phyloP scores from a whole-genome alignment of 495 filamentous ascomycete genomes.

The Parathielavia appendiculata region DNA sequence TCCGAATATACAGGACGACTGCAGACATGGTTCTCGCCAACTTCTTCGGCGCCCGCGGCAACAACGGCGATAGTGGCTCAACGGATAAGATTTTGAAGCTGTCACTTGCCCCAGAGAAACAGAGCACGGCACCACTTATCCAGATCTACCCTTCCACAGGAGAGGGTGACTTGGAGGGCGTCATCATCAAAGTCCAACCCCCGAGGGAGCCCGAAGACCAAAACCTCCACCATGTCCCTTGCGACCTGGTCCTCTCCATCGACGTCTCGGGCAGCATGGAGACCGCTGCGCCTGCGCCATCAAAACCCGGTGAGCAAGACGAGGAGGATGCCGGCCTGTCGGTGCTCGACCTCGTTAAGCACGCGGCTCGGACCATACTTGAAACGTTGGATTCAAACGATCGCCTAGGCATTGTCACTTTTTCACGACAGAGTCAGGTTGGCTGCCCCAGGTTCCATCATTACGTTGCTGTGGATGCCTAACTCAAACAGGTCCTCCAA shows the following conservation, averaged over 20 bases:
- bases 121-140: not conserved
- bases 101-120: not conserved
- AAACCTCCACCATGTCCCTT: constrained; percentile 25
- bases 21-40: not conserved
- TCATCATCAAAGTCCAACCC: constrained; percentile 37
- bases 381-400: constrained; percentile 38
- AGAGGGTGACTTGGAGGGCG: constrained; percentile 19
- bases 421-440: constrained; percentile 27
- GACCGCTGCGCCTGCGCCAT: constrained; percentile 28
- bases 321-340: constrained; percentile 35
- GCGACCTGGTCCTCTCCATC: constrained; percentile 46
- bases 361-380: constrained; percentile 42
- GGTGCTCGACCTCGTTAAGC: constrained; percentile 43
- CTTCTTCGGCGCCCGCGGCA: not conserved
- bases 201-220: constrained; percentile 27
- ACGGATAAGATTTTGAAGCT: not conserved
- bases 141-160: constrained; percentile 33
- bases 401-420: constrained; percentile 45
- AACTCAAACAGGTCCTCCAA: constrained; percentile 32
- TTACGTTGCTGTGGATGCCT: not conserved
- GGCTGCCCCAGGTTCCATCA: not conserved
- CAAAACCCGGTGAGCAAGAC: constrained; percentile 20
- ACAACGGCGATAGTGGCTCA: not conserved
- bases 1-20: not conserved
- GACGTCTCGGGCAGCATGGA: constrained; percentile 46